Evolutionary conservation across 306 rosid genomes (phyloP), one percentile per base, ranked within the genome.

Genomic region (Carpinus viminea): DNA sequence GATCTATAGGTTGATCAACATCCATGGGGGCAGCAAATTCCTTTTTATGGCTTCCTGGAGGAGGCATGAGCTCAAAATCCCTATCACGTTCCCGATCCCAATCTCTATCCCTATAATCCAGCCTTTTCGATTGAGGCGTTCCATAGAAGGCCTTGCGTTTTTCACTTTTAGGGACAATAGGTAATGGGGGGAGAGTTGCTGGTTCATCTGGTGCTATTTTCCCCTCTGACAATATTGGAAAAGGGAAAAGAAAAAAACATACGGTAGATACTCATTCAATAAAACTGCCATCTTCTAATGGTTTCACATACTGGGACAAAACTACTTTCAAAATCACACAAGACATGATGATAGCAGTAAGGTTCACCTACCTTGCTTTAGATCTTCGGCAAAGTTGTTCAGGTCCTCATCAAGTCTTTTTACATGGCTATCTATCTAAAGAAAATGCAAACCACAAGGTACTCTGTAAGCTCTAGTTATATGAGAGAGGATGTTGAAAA

Each of bases 51-150:
- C 96, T 83, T 87, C 99, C 99, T 74, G 93, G 98, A 34, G 97
- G 98, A 68, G 99, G 97, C 97, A 95, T 95, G 80, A 95, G 90
- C 88, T 95, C 97, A 66, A 92, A 87, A 90, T 95, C 99, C 80
- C 98, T 89, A 83, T 91, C 98, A 62, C 94, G 98, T 73, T 93
- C 98, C 76, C 97, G 84, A 83, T 95, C 98, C 97, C 97, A 94
- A 24, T 94, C 98, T 79, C 98, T 85, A 5, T 94, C 96, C 83
- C 92, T 90, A 74, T 85, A 92, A 72, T 95, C 97, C 71, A 82
- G 73, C 81, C 97, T 95, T 86, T 83, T 95, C 2, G 93, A 56
- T 78, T 87, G 99, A 84, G 98, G 93, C 56, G 97, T 87, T 81
- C 64, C 86, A 82, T 88, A 91, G 15, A 77, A 0, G 41, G 76